phyloP scores from a whole-genome alignment of 2,329 filamentous ascomycete species.

The Pseudogymnoascus sp. region DNA sequence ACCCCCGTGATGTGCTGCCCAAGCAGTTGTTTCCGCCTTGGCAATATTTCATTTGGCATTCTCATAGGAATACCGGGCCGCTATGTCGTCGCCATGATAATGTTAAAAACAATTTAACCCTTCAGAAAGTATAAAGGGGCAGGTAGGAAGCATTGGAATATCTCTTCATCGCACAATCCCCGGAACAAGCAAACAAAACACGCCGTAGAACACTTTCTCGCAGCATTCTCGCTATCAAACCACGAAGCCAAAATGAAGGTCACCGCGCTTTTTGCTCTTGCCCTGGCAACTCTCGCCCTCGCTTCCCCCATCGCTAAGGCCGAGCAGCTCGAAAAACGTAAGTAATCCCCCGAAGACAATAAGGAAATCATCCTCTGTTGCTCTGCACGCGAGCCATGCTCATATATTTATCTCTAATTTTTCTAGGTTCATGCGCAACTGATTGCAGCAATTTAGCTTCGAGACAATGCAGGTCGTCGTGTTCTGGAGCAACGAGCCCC shows the following conservation, averaged over 20 bases:
- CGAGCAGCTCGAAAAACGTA: background rate
- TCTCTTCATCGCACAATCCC: background rate
- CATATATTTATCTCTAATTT: background rate
- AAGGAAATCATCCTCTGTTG: background rate
- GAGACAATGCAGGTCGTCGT: background rate
- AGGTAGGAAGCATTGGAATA: background rate
- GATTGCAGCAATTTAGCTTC: background rate
- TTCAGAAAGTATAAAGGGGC: background rate
- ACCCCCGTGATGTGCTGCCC: background rate
- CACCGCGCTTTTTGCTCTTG: background rate
- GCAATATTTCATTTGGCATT: background rate
- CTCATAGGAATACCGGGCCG: slow-evolving; percentile 4
- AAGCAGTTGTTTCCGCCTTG: background rate
- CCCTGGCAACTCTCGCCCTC: background rate
- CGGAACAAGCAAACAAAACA: background rate
- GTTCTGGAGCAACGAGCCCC: background rate
- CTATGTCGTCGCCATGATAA: background rate
- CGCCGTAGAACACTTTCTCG: background rate
- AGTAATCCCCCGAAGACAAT: background rate
- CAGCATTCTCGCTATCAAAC: background rate
- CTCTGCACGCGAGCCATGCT: background rate
- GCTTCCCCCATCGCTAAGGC: background rate
- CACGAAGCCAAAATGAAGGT: background rate
- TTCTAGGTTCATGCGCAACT: background rate
- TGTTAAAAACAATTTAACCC: background rate